Conservation (phyloP, 768 basidiomycete species). For the Stropharia rugosoannulata region DNA sequence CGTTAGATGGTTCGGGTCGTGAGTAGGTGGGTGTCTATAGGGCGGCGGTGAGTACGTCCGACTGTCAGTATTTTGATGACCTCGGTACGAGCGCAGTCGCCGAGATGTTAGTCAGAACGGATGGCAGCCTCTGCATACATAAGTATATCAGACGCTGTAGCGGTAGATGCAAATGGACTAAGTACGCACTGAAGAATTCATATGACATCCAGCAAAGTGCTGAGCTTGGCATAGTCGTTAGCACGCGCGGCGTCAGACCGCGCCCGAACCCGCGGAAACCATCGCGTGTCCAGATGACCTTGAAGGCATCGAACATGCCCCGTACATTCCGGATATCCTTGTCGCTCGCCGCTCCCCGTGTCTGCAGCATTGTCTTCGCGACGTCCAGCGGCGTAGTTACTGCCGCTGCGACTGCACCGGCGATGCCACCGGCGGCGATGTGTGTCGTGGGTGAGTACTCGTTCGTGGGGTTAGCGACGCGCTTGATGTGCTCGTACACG, state of each 20-base stretch:
- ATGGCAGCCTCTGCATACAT: slow-evolving; percentile 59
- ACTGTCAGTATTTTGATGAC: not conserved
- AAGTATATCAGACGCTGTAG: slow-evolving; percentile 10
- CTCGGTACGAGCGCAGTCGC: not conserved
- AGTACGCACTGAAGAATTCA: slow-evolving; percentile 90
- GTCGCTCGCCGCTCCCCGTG: slow-evolving; percentile 87
- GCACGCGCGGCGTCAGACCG: slow-evolving; percentile 86
- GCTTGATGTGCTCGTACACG: slow-evolving; percentile 92
- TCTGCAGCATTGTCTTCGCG: slow-evolving; percentile 95
- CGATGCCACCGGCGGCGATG: slow-evolving; percentile 87
- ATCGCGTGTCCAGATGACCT: slow-evolving; percentile 84
- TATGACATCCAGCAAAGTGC: slow-evolving; percentile 98
- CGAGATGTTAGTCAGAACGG: slow-evolving; percentile 40
- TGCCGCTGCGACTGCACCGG: slow-evolving; percentile 92
- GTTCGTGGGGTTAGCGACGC: slow-evolving; percentile 78
- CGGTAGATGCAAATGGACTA: slow-evolving; percentile 1
- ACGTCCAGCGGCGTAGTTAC: slow-evolving; percentile 97
- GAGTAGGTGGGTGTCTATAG: not conserved
- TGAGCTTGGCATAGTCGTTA: slow-evolving; percentile 96
- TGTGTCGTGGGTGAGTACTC: slow-evolving; percentile 94
- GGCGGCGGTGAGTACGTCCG: not conserved
- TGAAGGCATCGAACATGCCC: slow-evolving; percentile 86
- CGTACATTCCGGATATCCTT: slow-evolving; percentile 77
- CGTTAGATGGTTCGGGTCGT: slow-evolving; percentile 6
- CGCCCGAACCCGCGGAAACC: slow-evolving; percentile 84